Conservation (phyloP, 108 stramenopile species). For the Cyclotella kingstonii region DNA sequence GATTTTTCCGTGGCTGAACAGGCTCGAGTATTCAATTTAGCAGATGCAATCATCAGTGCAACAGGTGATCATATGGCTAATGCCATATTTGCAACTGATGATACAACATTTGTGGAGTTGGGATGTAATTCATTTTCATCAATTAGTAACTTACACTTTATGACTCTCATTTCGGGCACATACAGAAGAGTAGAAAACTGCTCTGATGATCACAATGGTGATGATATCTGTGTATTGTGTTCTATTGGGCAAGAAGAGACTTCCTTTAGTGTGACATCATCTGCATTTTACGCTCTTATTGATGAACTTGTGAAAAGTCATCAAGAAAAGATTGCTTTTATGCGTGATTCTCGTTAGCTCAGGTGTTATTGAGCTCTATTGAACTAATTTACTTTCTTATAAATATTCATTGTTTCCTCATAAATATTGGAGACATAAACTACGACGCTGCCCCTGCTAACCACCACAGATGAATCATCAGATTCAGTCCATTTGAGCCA, state of each 20-base stretch:
- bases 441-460: no score
- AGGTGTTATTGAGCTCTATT: no score
- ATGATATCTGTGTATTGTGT: slow-evolving; percentile 7
- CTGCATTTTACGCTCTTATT: slow-evolving; percentile 8
- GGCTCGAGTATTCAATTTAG: slow-evolving; percentile 10
- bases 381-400: no score
- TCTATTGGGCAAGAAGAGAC: background rate
- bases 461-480: no score
- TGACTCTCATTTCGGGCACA: slow-evolving; percentile 13
- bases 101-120: slow-evolving; percentile 13
- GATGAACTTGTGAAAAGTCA: slow-evolving; percentile 22
- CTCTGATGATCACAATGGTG: background rate
- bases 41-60: slow-evolving; percentile 9
- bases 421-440: no score
- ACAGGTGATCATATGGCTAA: slow-evolving; percentile 21
- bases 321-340: slow-evolving; percentile 11
- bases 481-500: no score
- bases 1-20: slow-evolving; percentile 14
- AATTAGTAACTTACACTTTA: slow-evolving; percentile 11
- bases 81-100: slow-evolving; percentile 16
- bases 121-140: slow-evolving; percentile 6
- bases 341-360: slow-evolving; percentile 23
- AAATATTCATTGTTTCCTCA: no score
- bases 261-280: slow-evolving; percentile 8
- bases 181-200: slow-evolving; percentile 11